Evolutionary conservation across 495 filamentous ascomycete species (phyloP).

Genomic region (Neurospora discreta): DNA sequence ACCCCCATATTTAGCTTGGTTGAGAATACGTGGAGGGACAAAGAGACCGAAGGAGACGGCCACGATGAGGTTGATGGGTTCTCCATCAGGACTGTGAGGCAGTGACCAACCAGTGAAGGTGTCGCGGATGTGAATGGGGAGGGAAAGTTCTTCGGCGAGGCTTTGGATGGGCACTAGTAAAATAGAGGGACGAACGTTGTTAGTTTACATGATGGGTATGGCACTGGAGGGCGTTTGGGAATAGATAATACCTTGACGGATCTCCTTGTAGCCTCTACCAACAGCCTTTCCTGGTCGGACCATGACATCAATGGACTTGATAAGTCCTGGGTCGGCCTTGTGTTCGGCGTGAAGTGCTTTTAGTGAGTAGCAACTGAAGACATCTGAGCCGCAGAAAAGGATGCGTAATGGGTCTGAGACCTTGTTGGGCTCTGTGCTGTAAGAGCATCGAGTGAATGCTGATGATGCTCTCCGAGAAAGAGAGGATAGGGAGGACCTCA

Average conservation of each 20-base stretch:
- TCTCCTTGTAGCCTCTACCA: constrained; percentile 59
- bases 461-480: not conserved
- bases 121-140: constrained; percentile 63
- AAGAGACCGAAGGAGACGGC: constrained; percentile 95
- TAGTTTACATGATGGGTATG: constrained; percentile 12
- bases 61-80: constrained; percentile 67
- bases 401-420: constrained; percentile 59
- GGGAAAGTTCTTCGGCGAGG: constrained; percentile 47
- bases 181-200: not conserved
- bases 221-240: constrained; percentile 39
- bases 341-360: constrained; percentile 56
- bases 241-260: constrained; percentile 49
- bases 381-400: constrained; percentile 90
- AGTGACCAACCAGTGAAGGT: constrained; percentile 67
- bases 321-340: constrained; percentile 35
- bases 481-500: not conserved
- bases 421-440: constrained; percentile 2
- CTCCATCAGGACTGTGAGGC: constrained; percentile 38
- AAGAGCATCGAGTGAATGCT: not conserved
- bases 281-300: constrained; percentile 63
- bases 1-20: constrained; percentile 63
- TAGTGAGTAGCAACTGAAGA: constrained; percentile 77
- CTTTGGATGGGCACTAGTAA: constrained; percentile 67
- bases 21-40: constrained; percentile 66
- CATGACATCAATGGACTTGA: constrained; percentile 80